Percentiles rank a stretch among this genome's conserved stretches.
These are phyloP conservation scores for Thraustotheca clavata DNA, from an alignment of 352 stramenopile genomes.

Conservation along the genomic window DNA sequence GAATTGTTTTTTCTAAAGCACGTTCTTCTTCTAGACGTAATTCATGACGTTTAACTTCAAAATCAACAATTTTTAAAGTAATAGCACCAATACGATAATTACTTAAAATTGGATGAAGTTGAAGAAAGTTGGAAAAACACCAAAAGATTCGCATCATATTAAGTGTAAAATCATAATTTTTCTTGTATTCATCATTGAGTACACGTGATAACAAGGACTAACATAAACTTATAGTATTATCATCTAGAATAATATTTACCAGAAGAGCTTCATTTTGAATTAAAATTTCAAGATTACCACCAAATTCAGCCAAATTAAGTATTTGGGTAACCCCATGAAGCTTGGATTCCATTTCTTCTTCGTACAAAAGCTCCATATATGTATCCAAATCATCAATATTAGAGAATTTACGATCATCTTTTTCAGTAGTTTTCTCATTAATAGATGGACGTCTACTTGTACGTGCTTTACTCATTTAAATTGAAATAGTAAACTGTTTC, in stretches of 20 bases:
- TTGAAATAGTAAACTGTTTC: no score
- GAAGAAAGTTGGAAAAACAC: slow-evolving; percentile 92
- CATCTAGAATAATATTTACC: slow-evolving; percentile 29
- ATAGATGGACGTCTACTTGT: neutral
- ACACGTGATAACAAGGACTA: slow-evolving; percentile 87
- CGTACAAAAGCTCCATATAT: slow-evolving; percentile 93
- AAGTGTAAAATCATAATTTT: slow-evolving; percentile 90
- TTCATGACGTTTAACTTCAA: slow-evolving; percentile 88
- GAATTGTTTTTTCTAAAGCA: slow-evolving; percentile 31
- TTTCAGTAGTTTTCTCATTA: neutral
- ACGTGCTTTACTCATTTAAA: neutral
- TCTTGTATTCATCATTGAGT: slow-evolving; percentile 93
- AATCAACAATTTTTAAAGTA: slow-evolving; percentile 92
- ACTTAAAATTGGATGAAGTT: slow-evolving; percentile 88
- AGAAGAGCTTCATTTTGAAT: slow-evolving; percentile 94
- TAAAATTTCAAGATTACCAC: slow-evolving; percentile 86
- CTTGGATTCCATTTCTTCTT: slow-evolving; percentile 81
- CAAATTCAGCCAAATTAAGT: slow-evolving; percentile 82
- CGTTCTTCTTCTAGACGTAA: slow-evolving; percentile 66
- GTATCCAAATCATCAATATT: slow-evolving; percentile 79
- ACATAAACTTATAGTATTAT: neutral
- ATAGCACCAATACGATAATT: slow-evolving; percentile 92
- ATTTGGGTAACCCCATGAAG: slow-evolving; percentile 87
- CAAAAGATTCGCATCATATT: slow-evolving; percentile 94
- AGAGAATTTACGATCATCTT: slow-evolving; percentile 2